Base-by-base conservation (phyloP, 257 asterid species). In the Schizonepeta tenuifolia region DNA sequence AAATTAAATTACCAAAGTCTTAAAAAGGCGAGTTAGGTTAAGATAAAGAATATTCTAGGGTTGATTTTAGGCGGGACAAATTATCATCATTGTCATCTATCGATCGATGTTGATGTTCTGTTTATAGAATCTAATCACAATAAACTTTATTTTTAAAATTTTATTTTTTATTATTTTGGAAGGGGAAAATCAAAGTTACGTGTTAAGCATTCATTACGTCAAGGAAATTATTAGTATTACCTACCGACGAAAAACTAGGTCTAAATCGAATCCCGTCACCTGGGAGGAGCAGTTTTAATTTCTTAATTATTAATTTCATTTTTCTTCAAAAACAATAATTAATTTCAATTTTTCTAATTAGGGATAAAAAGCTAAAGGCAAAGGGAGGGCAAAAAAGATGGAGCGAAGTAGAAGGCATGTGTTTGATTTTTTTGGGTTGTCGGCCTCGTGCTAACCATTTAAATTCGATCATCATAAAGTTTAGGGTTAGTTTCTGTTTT, bases 371-470 rank as follows among this genome's bases (percentile, higher is more conserved):
- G 70, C 4, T 22, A 65, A 44, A 44, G 40, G 28, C 26, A 43
- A 66, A 31, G 20, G 31, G 41, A 6, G 20, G 31, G 41, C 3
- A 1, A 20, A 40, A 65, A 71, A 31, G 14, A 67, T 36, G 38
- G 49, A 57, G 28, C 22, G 14, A 60, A 64, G 43, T 47, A 46
- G 57, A 31, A 21, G 47, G 63, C 62, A 75, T 60, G 65, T 59
- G 73, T 69, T 46, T 13, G 20, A 46, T 63, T 14, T 63, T 49
- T 69, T 72, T 72, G 79, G 81, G 38, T 79, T 58, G 83, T 82
- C 81, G 79, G 83, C 83, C 83, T 78, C 83, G 60, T 80, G 84
- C 79, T 77, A 38, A 33, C 77, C 81, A 79, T 76, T 60, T 70
- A 71, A 66, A 67, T 60, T 73, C 72, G 72, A 75, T 71, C 38